Base-by-base conservation (phyloP, 2,329 filamentous ascomycete genomes). In the Colletotrichum orbiculare region DNA sequence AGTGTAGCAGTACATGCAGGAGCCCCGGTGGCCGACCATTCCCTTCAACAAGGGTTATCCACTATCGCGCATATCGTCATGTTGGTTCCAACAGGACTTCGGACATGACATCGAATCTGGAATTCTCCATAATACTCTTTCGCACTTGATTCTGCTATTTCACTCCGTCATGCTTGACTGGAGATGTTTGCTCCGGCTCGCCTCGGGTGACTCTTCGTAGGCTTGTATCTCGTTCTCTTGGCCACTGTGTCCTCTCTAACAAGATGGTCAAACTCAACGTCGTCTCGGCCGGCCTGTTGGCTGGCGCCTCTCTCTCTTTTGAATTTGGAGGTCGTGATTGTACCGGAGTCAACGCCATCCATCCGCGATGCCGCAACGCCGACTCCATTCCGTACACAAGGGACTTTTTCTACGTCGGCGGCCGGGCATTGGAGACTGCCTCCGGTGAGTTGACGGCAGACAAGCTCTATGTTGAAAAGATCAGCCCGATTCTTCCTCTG, bases 381-480 rank as follows among this genome's bases (percentile, higher is more conserved):
- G 45, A 56, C 9, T 34, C 69, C 35, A 42, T 62, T 8, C 64
- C 71, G 3, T 57, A 67, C 8, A 68, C 69, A 35, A 70, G 73
- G 37, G 67, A 64, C 48, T 73, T 69, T 55, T 78, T 79, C 70
- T 79, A 77, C 57, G 70, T 74, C 5, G 78, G 77, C 15, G 78
- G 78, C 4, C 56, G 69, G 6, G 79, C 79, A 63, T 72, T 70
- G n/a, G 42, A 69, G 11, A 68, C 75, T 50, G 70, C 66, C 11
- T 60, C 68, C 1, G 74, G 74, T 2, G 73, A 77, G 59, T 68
- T 73, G 34, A 69, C 73, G 12, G 71, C 71, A 25, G 77, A 78
- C 57, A 84, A 86, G 73, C 83, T 86, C 76, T 86, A 86, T 66
- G 82, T 86, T 38, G 84, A 87, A 73, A 76, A 76, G 56, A 75